Conservation (phyloP, 768 basidiomycete genomes). For the Rhodotorula taiwanensis region DNA sequence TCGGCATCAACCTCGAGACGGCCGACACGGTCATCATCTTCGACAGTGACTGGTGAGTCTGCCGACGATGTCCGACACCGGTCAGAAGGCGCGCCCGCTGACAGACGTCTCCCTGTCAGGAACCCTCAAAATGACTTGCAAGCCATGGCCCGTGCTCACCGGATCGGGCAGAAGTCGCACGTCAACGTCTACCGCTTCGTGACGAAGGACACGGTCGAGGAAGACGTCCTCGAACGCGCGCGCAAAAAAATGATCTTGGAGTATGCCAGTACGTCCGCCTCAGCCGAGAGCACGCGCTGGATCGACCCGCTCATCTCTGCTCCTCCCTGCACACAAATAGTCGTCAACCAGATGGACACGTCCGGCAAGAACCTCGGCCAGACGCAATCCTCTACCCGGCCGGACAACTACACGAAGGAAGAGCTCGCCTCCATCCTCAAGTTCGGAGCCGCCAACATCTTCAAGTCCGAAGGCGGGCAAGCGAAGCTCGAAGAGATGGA, state of each 20-base stretch:
- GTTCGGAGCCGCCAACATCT: constrained; percentile 99
- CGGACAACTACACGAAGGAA: constrained; percentile 65
- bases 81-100: too few relatives aligned
- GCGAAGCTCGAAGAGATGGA: constrained; percentile 99
- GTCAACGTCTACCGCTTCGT: constrained; percentile 98
- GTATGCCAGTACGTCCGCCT: constrained; percentile 74
- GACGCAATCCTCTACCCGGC: constrained; percentile 46
- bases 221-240: constrained; percentile 93
- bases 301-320: constrained; percentile 18
- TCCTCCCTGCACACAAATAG: too few relatives aligned
- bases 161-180: constrained; percentile 97
- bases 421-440: constrained; percentile 95
- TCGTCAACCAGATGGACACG: constrained; percentile 99
- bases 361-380: constrained; percentile 85
- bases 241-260: constrained; percentile 99
- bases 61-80: too few relatives aligned
- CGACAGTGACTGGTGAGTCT: constrained; percentile 59
- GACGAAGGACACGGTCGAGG: constrained; percentile 98
- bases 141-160: constrained; percentile 98
- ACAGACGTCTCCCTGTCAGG: constrained; percentile 45
- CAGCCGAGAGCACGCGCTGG: too few relatives aligned
- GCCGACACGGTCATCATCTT: constrained; percentile 99
- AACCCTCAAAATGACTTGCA: constrained; percentile 72
- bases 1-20: constrained; percentile 98
- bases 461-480: constrained; percentile 95